Evolutionary conservation across 2,329 filamentous ascomycete genomes (phyloP).

Genomic region (Triangularia setosa): DNA sequence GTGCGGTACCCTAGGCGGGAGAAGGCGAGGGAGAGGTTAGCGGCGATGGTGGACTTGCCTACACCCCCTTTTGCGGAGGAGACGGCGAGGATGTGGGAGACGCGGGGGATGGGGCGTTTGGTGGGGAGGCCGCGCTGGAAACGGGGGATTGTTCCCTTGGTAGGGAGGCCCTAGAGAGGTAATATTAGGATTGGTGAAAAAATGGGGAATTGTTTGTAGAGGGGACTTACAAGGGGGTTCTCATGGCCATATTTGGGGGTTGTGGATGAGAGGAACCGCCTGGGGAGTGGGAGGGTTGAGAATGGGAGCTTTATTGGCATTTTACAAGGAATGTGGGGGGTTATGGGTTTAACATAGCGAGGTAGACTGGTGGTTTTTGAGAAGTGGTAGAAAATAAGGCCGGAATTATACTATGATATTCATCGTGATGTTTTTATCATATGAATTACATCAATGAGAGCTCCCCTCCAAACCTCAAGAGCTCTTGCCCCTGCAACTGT

Average conservation of each 20-base stretch:
- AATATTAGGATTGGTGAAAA: constrained; percentile 1
- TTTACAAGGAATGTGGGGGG: constrained; percentile 12
- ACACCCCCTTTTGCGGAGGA: constrained; percentile 98
- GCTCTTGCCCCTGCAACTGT: constrained; percentile 4
- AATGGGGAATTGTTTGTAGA: not conserved
- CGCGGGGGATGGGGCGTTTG: constrained; percentile 74
- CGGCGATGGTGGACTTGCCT: constrained; percentile 89
- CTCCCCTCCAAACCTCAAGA: not conserved
- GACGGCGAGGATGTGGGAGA: constrained; percentile 91
- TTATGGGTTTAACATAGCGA: not conserved
- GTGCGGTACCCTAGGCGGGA: constrained; percentile 75
- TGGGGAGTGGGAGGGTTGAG: constrained; percentile 23
- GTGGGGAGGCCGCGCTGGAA: constrained; percentile 79
- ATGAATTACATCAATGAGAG: constrained; percentile 5
- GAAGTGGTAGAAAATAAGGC: not conserved
- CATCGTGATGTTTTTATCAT: not conserved
- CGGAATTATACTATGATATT: not conserved
- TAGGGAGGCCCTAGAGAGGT: constrained; percentile 69
- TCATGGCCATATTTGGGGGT: constrained; percentile 60
- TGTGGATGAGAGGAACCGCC: constrained; percentile 40
- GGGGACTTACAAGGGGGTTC: constrained; percentile 69
- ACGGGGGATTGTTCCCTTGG: constrained; percentile 68
- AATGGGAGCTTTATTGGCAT: constrained; percentile 14
- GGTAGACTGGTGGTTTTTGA: not conserved
- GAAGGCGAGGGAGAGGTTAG: constrained; percentile 83